Evolutionary conservation across 2,329 filamentous ascomycete species (phyloP).

Genomic region (Salinomyces thailandicus): DNA sequence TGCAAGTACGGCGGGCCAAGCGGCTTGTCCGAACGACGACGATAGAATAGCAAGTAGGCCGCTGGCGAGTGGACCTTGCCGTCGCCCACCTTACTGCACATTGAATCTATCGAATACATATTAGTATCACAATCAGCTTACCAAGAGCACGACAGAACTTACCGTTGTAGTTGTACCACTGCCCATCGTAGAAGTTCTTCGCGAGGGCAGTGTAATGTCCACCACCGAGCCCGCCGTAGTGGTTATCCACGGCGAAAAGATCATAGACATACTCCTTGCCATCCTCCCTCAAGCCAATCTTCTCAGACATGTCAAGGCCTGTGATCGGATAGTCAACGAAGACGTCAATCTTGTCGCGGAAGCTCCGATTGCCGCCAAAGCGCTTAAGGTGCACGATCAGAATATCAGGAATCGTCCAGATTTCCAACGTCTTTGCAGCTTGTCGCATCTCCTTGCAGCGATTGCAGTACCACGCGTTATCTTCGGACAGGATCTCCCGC

Average conservation of each 20-base stretch:
- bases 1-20: constrained; percentile 71
- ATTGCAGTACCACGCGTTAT: constrained; percentile 96
- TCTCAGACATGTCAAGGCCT: constrained; percentile 67
- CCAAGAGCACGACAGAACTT: constrained; percentile 28
- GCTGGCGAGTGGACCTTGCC: constrained; percentile 43
- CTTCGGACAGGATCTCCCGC: constrained; percentile 83
- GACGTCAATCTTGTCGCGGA: constrained; percentile 84
- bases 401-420: constrained; percentile 95
- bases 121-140: neutral
- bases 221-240: constrained; percentile 84
- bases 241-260: constrained; percentile 89
- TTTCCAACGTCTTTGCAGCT: constrained; percentile 90
- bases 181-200: constrained; percentile 77
- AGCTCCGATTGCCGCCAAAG: constrained; percentile 73
- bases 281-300: constrained; percentile 69
- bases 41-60: constrained; percentile 93
- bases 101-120: constrained; percentile 50
- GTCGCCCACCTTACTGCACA: constrained; percentile 14
- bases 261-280: constrained; percentile 82
- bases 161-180: constrained; percentile 98
- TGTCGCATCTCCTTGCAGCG: constrained; percentile 87
- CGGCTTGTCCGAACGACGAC: constrained; percentile 64
- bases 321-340: constrained; percentile 85
- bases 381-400: constrained; percentile 91
- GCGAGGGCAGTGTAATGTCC: constrained; percentile 94